Evolutionary conservation across 768 basidiomycete genomes (phyloP).

Genomic region (Cystofilobasidium capitatum): DNA sequence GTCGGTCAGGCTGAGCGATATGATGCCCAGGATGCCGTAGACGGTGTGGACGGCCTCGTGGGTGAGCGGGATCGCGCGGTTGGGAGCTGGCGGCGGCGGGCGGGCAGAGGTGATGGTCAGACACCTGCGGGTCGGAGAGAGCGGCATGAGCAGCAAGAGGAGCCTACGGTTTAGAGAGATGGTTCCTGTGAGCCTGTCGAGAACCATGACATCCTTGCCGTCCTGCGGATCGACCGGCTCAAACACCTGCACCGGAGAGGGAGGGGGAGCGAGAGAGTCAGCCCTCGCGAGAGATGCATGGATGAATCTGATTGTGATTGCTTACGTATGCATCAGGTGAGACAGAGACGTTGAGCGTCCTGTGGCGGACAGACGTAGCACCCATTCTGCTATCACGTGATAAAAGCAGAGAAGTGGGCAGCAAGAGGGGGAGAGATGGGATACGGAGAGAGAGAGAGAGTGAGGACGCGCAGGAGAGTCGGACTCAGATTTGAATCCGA

Average conservation of each 20-base stretch:
- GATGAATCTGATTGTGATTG: too few relatives aligned
- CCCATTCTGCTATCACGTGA: background rate
- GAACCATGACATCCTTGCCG: conserved; percentile 37
- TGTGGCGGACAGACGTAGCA: conserved; percentile 31
- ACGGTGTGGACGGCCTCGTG: conserved; percentile 41
- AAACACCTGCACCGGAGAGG: too few relatives aligned
- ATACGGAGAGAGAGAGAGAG: background rate
- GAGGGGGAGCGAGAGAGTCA: too few relatives aligned
- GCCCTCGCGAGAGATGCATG: conserved; percentile 29
- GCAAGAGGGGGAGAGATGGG: background rate
- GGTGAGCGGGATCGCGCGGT: conserved; percentile 31
- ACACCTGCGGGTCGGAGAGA: background rate
- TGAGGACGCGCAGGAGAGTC: background rate
- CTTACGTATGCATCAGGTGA: conserved; percentile 34
- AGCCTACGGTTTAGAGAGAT: conserved; percentile 41
- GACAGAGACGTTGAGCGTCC: conserved; percentile 38
- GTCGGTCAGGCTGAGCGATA: conserved; percentile 53
- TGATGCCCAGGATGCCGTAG: conserved; percentile 46
- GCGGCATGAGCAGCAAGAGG: background rate
- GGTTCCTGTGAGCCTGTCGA: conserved; percentile 39
- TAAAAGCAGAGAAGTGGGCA: too few relatives aligned
- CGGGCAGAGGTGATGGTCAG: background rate
- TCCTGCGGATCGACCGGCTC: conserved; percentile 27
- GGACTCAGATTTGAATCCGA: background rate
- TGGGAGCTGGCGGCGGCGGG: conserved; percentile 5